These are phyloP conservation scores for Blastobotrys apis DNA, from an alignment of 1,139 yeast species.

Conservation along the genomic window DNA sequence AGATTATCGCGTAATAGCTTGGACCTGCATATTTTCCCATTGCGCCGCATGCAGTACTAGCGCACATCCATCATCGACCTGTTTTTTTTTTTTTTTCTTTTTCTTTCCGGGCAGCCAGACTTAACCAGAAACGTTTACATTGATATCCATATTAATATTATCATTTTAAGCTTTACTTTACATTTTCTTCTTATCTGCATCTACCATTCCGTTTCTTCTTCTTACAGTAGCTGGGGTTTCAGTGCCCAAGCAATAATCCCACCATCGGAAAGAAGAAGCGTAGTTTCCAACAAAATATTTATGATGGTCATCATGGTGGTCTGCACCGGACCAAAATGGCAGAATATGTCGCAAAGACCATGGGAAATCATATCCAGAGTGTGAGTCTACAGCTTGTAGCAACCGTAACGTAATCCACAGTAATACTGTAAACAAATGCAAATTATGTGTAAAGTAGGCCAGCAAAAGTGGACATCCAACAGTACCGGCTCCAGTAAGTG, in stretches of 20 bases:
- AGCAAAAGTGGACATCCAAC: conserved; percentile 85
- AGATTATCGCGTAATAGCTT: no score
- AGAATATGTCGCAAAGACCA: conserved; percentile 87
- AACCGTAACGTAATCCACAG: conserved; percentile 85
- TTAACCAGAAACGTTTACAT: no score
- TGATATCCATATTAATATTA: no score
- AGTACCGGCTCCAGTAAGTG: conserved; percentile 87
- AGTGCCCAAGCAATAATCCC: conserved; percentile 80
- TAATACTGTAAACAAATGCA: conserved; percentile 81
- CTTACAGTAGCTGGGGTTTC: conserved; percentile 35
- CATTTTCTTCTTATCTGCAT: no score
- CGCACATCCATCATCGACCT: no score
- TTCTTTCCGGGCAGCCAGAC: no score
- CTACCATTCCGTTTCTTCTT: no score
- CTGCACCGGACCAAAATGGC: conserved; percentile 98
- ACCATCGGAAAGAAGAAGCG: conserved; percentile 90
- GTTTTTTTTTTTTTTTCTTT: no score
- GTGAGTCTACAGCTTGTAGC: conserved; percentile 93
- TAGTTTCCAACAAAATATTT: conserved; percentile 90
- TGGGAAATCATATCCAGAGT: conserved; percentile 96
- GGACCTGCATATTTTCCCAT: no score
- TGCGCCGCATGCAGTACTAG: no score
- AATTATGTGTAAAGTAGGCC: conserved; percentile 57
- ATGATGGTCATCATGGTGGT: conserved; percentile 95
- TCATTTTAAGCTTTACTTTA: no score